Conservation (phyloP, 345 rosid species). For the thale cress (Arabidopsis thaliana) region TAIR10.1 NC_003070.9:28499001-28499500, state of each 20-base stretch:
- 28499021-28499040: slow-evolving; percentile 20
- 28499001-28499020: background rate
- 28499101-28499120: slow-evolving; percentile 10
- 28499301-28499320: slow-evolving; percentile 55
- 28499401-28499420: slow-evolving; percentile 55
- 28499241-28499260: slow-evolving; percentile 24
- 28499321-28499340: slow-evolving; percentile 64
- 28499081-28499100: slow-evolving; percentile 25
- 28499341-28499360: slow-evolving; percentile 60
- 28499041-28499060: slow-evolving; percentile 14
- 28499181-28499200: slow-evolving; percentile 35
- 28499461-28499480: slow-evolving; percentile 40
- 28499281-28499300: slow-evolving; percentile 40
- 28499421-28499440: slow-evolving; percentile 65
- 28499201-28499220: slow-evolving; percentile 27
- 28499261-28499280: slow-evolving; percentile 30
- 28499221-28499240: slow-evolving; percentile 34
- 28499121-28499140: background rate
- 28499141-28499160: background rate
- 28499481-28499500: background rate
- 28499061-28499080: background rate
- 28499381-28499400: slow-evolving; percentile 62
- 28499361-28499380: slow-evolving; percentile 52
- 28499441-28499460: slow-evolving; percentile 55
- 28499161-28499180: slow-evolving; percentile 25